These are phyloP conservation scores for Phoma sp. DNA, from an alignment of 2,329 filamentous ascomycete genomes.

Conservation along the genomic window DNA sequence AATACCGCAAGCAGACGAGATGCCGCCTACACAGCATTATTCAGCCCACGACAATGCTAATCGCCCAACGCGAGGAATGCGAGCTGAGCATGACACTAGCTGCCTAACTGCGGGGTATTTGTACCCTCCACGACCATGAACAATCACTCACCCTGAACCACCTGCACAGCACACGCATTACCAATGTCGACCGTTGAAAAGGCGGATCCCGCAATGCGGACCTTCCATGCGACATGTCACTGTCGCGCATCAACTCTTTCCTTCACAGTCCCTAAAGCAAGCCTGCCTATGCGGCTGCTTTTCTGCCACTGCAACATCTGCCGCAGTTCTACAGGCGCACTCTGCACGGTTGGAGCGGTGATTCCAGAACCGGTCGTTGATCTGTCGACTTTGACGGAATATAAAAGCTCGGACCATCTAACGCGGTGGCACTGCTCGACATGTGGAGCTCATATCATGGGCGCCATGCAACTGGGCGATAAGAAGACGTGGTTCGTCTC, in stretches of 20 bases:
- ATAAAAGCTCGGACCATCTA: constrained; percentile 53
- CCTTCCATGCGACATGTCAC: constrained; percentile 14
- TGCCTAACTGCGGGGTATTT: constrained; percentile 6
- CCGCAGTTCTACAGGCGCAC: constrained; percentile 57
- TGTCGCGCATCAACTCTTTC: constrained; percentile 37
- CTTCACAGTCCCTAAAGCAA: constrained; percentile 43
- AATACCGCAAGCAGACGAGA: neutral
- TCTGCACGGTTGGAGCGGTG: constrained; percentile 55
- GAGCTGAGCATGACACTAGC: neutral
- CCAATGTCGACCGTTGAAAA: neutral
- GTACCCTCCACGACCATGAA: too few species aligned
- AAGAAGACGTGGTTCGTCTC: constrained; percentile 23
- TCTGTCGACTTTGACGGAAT: constrained; percentile 39
- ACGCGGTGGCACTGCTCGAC: constrained; percentile 59
- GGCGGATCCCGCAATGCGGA: neutral
- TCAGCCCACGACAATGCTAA: neutral
- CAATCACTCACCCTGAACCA: too few species aligned
- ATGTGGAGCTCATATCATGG: constrained; percentile 56
- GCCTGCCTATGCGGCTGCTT: constrained; percentile 48
- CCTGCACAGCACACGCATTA: neutral
- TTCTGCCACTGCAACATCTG: constrained; percentile 64
- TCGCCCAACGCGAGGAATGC: neutral
- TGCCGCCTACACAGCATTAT: neutral
- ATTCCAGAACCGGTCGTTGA: constrained; percentile 46
- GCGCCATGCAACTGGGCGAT: constrained; percentile 4